Evolutionary conservation across 345 rosid species (phyloP).

Genomic region (Ricinus communis): DNA sequence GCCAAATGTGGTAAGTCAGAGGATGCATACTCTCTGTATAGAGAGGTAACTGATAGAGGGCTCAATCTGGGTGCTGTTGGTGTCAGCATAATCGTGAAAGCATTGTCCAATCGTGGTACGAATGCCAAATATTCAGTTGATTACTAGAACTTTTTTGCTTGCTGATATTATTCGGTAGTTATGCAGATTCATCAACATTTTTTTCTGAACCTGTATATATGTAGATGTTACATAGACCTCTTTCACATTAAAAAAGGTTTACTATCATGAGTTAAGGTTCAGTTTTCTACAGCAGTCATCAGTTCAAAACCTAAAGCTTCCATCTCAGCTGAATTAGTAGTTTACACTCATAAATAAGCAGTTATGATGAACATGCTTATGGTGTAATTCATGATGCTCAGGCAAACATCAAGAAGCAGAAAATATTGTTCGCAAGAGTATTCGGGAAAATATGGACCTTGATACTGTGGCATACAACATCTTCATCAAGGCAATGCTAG

Average conservation of each 20-base stretch:
- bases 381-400: constrained; percentile 21
- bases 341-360: background rate
- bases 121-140: constrained; percentile 1
- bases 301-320: background rate
- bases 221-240: background rate
- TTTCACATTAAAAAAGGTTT: background rate
- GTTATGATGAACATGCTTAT: background rate
- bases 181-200: background rate
- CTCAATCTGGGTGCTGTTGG: constrained; percentile 52
- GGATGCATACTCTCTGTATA: constrained; percentile 57
- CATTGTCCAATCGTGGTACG: constrained; percentile 65
- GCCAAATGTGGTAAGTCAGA: constrained; percentile 58
- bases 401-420: constrained; percentile 76
- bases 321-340: constrained; percentile 1
- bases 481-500: constrained; percentile 81
- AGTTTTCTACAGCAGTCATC: no score
- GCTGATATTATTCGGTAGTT: background rate
- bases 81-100: constrained; percentile 65
- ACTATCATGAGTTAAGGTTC: no score
- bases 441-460: constrained; percentile 48
- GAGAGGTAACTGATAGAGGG: constrained; percentile 44
- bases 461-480: constrained; percentile 82
- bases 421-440: constrained; percentile 41
- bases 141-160: background rate
- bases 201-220: no score